phyloP scores from a whole-genome alignment of 176 grass and related monocot genomes.

The barley (Hordeum vulgare) region MorexV3_pseudomolecules_assembly NC_058522.1:528832001-528832500 shows the following conservation, averaged over 20 bases:
- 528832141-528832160: constrained; percentile 92
- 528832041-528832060: constrained; percentile 3
- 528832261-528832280: not conserved
- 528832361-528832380: not conserved
- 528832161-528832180: constrained; percentile 99
- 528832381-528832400: not conserved
- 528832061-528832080: constrained; percentile 61
- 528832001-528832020: not conserved
- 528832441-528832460: not conserved
- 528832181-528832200: constrained; percentile 95
- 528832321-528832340: not conserved
- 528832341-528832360: not conserved
- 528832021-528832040: not conserved
- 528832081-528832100: constrained; percentile 69
- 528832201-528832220: constrained; percentile 76
- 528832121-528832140: constrained; percentile 96
- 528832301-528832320: not conserved
- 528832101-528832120: constrained; percentile 85
- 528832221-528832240: constrained; percentile 6
- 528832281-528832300: not conserved
- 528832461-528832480: not conserved
- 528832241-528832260: not conserved
- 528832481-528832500: not conserved
- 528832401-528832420: not conserved
- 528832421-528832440: not conserved